These are phyloP conservation scores for Mycena galopus DNA, from an alignment of 768 basidiomycete genomes.

Conservation along the genomic window DNA sequence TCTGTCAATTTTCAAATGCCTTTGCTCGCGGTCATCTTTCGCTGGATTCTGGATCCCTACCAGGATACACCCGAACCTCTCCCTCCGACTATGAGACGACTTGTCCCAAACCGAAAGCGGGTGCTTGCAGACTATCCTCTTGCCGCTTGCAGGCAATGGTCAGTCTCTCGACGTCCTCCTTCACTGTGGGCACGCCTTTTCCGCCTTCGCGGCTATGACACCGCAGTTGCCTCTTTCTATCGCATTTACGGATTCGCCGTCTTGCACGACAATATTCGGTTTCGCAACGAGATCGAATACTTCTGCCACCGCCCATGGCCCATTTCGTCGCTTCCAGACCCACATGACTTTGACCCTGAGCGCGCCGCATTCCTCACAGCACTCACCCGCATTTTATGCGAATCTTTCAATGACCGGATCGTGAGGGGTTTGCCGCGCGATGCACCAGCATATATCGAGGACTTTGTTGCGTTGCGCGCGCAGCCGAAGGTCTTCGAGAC, in stretches of 20 bases:
- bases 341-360: conserved; percentile 36
- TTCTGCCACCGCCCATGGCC: conserved; percentile 46
- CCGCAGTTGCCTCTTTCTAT: conserved; percentile 52
- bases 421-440: conserved; percentile 48
- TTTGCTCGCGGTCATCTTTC: too few species aligned
- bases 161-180: too few species aligned
- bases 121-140: too few species aligned
- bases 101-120: too few species aligned
- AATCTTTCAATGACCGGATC: conserved; percentile 46
- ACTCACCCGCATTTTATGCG: conserved; percentile 44
- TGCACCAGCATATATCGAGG: conserved; percentile 47
- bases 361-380: conserved; percentile 45
- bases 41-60: too few species aligned
- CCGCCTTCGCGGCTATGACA: too few species aligned
- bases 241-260: conserved; percentile 50
- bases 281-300: conserved; percentile 53
- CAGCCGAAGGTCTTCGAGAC: conserved; percentile 45
- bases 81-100: too few species aligned
- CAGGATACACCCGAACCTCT: too few species aligned
- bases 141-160: too few species aligned
- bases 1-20: too few species aligned
- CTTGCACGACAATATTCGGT: conserved; percentile 38
- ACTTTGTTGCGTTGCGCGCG: conserved; percentile 45
- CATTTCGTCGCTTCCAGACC: conserved; percentile 36
- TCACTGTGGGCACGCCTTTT: too few species aligned